Evolutionary conservation across 352 stramenopile genomes (phyloP).

Genomic region (Phytophthora pini): DNA sequence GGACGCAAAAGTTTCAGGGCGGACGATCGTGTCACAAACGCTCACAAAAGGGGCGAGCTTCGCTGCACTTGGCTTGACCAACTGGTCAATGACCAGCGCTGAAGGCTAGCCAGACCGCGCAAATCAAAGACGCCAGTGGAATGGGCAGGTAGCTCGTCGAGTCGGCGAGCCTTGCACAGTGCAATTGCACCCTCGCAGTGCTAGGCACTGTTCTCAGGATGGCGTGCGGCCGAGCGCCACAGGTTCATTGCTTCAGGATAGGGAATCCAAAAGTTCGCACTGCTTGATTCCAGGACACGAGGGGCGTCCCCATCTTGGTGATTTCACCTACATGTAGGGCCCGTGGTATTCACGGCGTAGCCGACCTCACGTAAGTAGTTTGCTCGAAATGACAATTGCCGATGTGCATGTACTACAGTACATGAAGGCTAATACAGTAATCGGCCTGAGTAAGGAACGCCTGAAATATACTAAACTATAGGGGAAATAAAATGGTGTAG

Average conservation of each 20-base stretch:
- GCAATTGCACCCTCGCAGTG: no score
- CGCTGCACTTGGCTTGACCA: neutral
- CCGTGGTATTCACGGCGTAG: neutral
- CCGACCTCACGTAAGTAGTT: neutral
- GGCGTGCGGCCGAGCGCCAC: neutral
- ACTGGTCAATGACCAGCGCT: neutral
- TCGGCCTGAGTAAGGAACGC: no score
- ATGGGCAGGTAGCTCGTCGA: neutral
- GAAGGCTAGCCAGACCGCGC: conserved; percentile 25
- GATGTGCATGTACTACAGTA: conserved; percentile 2
- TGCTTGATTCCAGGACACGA: neutral
- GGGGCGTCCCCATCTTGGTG: conserved; percentile 13
- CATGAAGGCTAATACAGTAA: neutral
- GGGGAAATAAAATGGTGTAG: no score
- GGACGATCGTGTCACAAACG: conserved; percentile 21
- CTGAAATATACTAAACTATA: no score
- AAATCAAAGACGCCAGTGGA: conserved; percentile 36
- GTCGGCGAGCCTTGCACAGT: no score
- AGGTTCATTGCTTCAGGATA: conserved; percentile 6
- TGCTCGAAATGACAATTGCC: conserved; percentile 1
- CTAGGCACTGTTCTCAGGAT: no score
- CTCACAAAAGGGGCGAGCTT: conserved; percentile 29
- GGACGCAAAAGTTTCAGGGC: conserved; percentile 13
- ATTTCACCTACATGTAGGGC: conserved; percentile 1
- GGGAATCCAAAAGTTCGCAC: neutral